Base-by-base conservation (phyloP, 306 rosid species). In the Pachyrhizus erosus region DNA sequence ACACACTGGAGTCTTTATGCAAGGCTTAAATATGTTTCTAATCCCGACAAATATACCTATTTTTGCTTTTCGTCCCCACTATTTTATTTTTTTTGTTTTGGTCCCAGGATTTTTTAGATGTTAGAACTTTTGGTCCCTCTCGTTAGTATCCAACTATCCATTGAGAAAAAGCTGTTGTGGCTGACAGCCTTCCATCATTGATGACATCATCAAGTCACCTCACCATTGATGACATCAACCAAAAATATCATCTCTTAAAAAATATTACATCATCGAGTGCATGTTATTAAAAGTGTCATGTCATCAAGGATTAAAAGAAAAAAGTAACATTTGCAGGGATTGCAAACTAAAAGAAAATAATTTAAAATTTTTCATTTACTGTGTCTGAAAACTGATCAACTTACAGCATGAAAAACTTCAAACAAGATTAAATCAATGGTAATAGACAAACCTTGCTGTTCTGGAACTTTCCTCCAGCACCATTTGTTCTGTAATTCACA, bases 401-500 rank as follows among this genome's bases (percentile, higher is more conserved):
- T 57, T 55, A 23, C 40, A 55, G 58, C 84, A 79, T 71, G 21
- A 78, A 68, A 69, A 85, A 78, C 70, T 84, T 80, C 34, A 73
- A 43, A 70, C 71, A 79, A 79, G 17, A 45, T 58, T 67, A 60
- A 75, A 75, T 51, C 13, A 52, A 72, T 65, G 88, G 81, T 60
- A 33, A 29, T 72, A 77, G 65, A 78, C 73, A 73, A 89, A 96
- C 99, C 99, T 96, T 96, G 86, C 80, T 85, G 71, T 90, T 90
- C 88, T 75, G 97, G 75, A 90, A 87, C 92, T 91, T 93, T 72
- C 87, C 94, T 72, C 91, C 96, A 84, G 80, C 88, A 57, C 93
- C 97, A 82, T 96, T 92, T 67, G 91, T 72, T 85, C 92, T 92
- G 79, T 92, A 90, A 84, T 81, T 85, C 84, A 84, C 64, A 74